phyloP scores from a whole-genome alignment of 805 yeast species.

The Kregervanrija pseudodelftensis region DNA sequence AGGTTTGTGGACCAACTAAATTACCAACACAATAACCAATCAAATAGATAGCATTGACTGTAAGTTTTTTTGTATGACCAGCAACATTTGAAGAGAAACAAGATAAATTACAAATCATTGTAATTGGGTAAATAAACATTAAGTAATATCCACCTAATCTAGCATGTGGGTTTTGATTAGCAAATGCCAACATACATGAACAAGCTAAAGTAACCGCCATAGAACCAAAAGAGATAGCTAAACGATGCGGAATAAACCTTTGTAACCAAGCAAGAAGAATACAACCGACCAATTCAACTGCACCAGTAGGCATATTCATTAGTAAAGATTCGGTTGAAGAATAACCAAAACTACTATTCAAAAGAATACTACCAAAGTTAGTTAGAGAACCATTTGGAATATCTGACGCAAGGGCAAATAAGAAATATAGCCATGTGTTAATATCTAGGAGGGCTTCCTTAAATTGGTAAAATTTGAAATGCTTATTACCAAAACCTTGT shows the following conservation, averaged over 20 bases:
- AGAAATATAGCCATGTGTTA: conserved; percentile 38
- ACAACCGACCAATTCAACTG: conserved; percentile 26
- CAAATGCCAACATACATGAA: conserved; percentile 17
- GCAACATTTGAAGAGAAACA: conserved; percentile 47
- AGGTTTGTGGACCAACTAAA: conserved; percentile 68
- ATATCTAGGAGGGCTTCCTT: conserved; percentile 22
- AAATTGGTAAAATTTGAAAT: conserved; percentile 24
- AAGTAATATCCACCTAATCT: conserved; percentile 26
- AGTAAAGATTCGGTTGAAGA: conserved; percentile 17
- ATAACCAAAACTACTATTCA: conserved; percentile 27
- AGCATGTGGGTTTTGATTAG: conserved; percentile 11
- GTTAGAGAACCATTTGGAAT: conserved; percentile 36
- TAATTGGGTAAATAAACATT: conserved; percentile 18
- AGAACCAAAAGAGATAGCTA: conserved; percentile 16
- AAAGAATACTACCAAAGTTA: conserved; percentile 36
- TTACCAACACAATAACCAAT: conserved; percentile 65
- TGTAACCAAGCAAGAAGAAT: conserved; percentile 24
- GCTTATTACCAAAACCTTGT: conserved; percentile 29
- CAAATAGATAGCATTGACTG: conserved; percentile 50
- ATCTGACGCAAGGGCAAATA: conserved; percentile 14
- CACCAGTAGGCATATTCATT: conserved; percentile 24
- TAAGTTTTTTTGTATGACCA: conserved; percentile 68
- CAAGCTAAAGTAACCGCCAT: conserved; percentile 9
- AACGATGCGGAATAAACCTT: conserved; percentile 18
- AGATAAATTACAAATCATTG: conserved; percentile 26